A percentile compares a stretch with the other conserved stretches of the same genome.
These are phyloP conservation scores for Candida frijolesensis DNA, from an alignment of 1,139 yeast genomes.

Conservation along the genomic window DNA sequence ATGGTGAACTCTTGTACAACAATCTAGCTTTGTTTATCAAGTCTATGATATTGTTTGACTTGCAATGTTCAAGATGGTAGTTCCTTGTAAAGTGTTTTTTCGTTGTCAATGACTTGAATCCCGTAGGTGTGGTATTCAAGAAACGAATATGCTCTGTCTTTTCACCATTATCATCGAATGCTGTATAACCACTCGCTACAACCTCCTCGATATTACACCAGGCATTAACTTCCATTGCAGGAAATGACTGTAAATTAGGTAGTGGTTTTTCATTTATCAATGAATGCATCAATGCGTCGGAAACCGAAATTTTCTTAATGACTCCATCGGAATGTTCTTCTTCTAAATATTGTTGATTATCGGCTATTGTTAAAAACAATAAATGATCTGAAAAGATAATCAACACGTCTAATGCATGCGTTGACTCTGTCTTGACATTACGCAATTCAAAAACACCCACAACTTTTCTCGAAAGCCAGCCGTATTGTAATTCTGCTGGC, in stretches of 20 bases:
- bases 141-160: slow-evolving; percentile 29
- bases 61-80: slow-evolving; percentile 9
- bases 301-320: slow-evolving; percentile 58
- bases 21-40: slow-evolving; percentile 77
- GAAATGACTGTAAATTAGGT: slow-evolving; percentile 52
- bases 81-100: slow-evolving; percentile 15
- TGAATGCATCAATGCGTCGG: slow-evolving; percentile 88
- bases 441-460: slow-evolving; percentile 73
- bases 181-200: slow-evolving; percentile 46
- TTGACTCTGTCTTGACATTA: slow-evolving; percentile 32
- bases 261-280: slow-evolving; percentile 83
- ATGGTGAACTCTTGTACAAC: slow-evolving; percentile 77
- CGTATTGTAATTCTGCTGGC: slow-evolving; percentile 86
- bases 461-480: slow-evolving; percentile 85
- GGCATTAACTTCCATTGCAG: slow-evolving; percentile 64
- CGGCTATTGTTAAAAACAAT: slow-evolving; percentile 59
- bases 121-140: slow-evolving; percentile 25
- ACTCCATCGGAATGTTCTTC: slow-evolving; percentile 19
- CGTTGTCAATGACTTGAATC: slow-evolving; percentile 21
- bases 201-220: slow-evolving; percentile 70
- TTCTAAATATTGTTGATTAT: slow-evolving; percentile 37
- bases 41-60: slow-evolving; percentile 48
- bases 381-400: slow-evolving; percentile 81
- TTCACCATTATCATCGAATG: slow-evolving; percentile 20
- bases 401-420: slow-evolving; percentile 50